Percentiles rank a stretch among this genome's conserved stretches.
phyloP scores from a whole-genome alignment of 2,329 filamentous ascomycete species.

The Botryosphaeria agaves region DNA sequence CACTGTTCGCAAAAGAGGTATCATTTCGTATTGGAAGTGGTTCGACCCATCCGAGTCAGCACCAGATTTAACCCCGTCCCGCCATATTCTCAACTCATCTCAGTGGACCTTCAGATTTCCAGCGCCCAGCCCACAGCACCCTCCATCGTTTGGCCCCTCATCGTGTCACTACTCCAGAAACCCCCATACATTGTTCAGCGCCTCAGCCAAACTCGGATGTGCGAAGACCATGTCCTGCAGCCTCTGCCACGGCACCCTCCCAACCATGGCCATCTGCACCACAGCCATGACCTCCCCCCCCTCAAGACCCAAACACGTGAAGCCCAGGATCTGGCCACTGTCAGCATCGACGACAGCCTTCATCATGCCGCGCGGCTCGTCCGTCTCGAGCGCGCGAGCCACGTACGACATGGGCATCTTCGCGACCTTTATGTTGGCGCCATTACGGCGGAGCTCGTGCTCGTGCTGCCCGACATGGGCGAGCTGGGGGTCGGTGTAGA shows the following conservation, averaged over 20 bases:
- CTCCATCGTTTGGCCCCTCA: no score
- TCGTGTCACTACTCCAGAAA: slow-evolving; percentile 17
- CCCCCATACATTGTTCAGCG: slow-evolving; percentile 33
- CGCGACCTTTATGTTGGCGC: slow-evolving; percentile 23
- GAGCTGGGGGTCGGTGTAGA: slow-evolving; percentile 37
- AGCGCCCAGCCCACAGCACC: no score
- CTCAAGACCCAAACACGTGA: slow-evolving; percentile 33
- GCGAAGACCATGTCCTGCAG: slow-evolving; percentile 31
- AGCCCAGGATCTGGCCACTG: slow-evolving; percentile 32
- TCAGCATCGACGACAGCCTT: slow-evolving; percentile 33
- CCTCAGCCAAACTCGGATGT: slow-evolving; percentile 33
- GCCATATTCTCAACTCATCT: no score
- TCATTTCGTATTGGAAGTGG: no score
- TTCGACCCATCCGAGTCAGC: no score
- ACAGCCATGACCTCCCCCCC: slow-evolving; percentile 37
- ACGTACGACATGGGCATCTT: slow-evolving; percentile 36
- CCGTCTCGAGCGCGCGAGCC: slow-evolving; percentile 33
- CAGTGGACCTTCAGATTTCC: no score
- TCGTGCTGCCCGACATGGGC: slow-evolving; percentile 33
- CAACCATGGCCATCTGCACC: slow-evolving; percentile 36
- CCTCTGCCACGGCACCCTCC: slow-evolving; percentile 25
- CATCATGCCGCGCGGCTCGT: slow-evolving; percentile 34
- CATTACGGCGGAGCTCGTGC: slow-evolving; percentile 16
- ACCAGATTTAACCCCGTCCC: no score
- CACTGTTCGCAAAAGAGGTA: no score